Evolutionary conservation across 495 filamentous ascomycete genomes (phyloP), one percentile per base, ranked within the genome.

Genomic region (Glonium stellatum): DNA sequence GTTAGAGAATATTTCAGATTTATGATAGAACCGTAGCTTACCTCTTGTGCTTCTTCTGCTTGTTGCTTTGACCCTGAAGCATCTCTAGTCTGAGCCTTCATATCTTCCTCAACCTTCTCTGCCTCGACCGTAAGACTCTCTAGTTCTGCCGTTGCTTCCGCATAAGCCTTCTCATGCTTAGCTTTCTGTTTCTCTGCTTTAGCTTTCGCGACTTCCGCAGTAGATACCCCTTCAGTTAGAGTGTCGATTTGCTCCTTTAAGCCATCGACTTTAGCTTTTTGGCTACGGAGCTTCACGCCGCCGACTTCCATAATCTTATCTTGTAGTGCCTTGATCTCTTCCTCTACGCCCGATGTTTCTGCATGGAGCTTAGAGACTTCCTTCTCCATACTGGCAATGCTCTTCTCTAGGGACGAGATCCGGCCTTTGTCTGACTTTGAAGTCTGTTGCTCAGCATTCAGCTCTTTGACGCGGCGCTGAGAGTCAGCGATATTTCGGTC

Each of bases 271-370:
- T 88, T 96, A 34, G 88, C 86, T 66, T 93, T 92, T 69, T 97
- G 92, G 23, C 85, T 82, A 48, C 93, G 84, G 10, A 98, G 84
- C 70, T 88, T 87, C 47, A 97, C 91, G 75, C 93, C 93, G 60
- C 93, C 93, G 56, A 95, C 85, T 73, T 96, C 87, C 92, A 97
- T 97, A 67, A 98, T 97, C 77, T 93, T 95, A 77, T 89, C 86
- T 71, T 97, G 92, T 19, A 98, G 79, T 1, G 76, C 77, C 73
- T 93, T 89, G 64, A 98, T 96, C 71, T 96, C 93, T 41, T 86
- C 84, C 66, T 98, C 95, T 21, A 96, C 84, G 27, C 84, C 89
- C 15, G 86, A 78, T 41, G 88, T 96, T 71, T 97, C 89, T 21
- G 79, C 75, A 55, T 86, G 87, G 10, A 97, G 79, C 62, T 87